Base-by-base conservation (phyloP, 331 rosid genomes). In the Telfairia occidentalis region DNA sequence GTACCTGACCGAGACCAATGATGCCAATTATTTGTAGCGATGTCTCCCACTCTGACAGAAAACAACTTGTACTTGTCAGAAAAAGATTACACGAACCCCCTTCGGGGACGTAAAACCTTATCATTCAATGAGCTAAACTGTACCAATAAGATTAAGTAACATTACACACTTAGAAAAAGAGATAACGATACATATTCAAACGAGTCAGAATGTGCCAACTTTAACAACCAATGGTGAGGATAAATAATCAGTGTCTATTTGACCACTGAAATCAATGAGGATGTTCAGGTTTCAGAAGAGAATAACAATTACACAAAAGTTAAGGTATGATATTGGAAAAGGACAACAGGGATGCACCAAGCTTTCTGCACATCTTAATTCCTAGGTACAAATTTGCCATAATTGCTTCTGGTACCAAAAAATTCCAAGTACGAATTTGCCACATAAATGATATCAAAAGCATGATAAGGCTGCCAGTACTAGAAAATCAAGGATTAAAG, bases 1-100 rank as follows among this genome's bases (percentile, higher is more conserved):
- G 60, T 87, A 94, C 98, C 96, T 86, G 91, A 79, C 87, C 60
- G 43, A 94, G 77, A 76, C 98, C 97, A 76, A 91, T 52, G 35
- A 79, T 57, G 53, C 83, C 98, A 80, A 94, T 88, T 26, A 85
- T 65, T 84, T 94, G 98, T 66, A 94, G 78, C 26, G 96, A 88
- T 76, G 77, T 89, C 91, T 94, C 97, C 98, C 98, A 94, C 75
- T 94, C 98, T 91, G 95, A 64, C 55, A 86, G 54, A 76, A 42
- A 52, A 74, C 46, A 45, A 74, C 2, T 43, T 50, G 64, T 30
- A 65, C 55, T 66, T 30, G 86, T 87, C 54, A 84, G 78, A 78
- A 77, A 71, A 48, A 37, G 21, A 53, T 34, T 69, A 72, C 23
- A 37, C 24, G 34, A 60, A 43, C 38, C 9, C 48, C 37, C 28